Evolutionary conservation across 179 eudicot species (phyloP).

Genomic region (Silene coronaria): DNA sequence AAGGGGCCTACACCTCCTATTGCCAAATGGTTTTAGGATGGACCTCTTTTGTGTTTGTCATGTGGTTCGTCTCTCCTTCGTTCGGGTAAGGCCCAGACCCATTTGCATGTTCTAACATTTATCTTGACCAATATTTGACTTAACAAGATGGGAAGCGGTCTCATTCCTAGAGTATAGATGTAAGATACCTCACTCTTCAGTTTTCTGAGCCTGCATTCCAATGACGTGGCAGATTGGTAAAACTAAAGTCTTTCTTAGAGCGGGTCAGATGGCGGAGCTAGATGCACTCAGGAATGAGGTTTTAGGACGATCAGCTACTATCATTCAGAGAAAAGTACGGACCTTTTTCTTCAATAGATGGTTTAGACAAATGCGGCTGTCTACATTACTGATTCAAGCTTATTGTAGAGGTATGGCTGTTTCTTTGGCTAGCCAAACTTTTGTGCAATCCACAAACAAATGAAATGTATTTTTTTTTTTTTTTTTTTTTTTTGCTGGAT

Average conservation of each 20-base stretch:
- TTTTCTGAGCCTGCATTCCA: slow-evolving; percentile 4
- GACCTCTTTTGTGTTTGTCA: too few species aligned
- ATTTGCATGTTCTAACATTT: too few species aligned
- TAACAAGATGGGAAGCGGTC: background rate
- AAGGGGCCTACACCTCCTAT: too few species aligned
- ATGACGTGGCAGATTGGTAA: slow-evolving; percentile 64
- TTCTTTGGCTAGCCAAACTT: slow-evolving; percentile 5
- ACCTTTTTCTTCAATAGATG: slow-evolving; percentile 46
- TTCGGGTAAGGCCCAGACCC: too few species aligned
- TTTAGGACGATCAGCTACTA: slow-evolving; percentile 65
- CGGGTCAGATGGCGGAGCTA: slow-evolving; percentile 96
- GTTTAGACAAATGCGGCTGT: slow-evolving; percentile 38
- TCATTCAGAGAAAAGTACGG: slow-evolving; percentile 64
- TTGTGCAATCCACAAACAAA: background rate
- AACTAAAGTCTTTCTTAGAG: slow-evolving; percentile 87
- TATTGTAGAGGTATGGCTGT: slow-evolving; percentile 62
- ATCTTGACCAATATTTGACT: background rate
- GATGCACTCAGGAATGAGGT: slow-evolving; percentile 71
- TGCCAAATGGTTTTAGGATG: too few species aligned
- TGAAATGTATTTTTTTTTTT: background rate
- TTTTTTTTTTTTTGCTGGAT: background rate
- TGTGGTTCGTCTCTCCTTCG: too few species aligned
- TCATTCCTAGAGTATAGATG: background rate
- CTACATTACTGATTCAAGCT: slow-evolving; percentile 60
- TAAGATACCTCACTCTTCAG: slow-evolving; percentile 6